Percentiles rank a stretch among this genome's conserved stretches.
These are phyloP conservation scores for Limnanthes douglasii DNA, from an alignment of 345 rosid genomes.

Conservation along the genomic window DNA sequence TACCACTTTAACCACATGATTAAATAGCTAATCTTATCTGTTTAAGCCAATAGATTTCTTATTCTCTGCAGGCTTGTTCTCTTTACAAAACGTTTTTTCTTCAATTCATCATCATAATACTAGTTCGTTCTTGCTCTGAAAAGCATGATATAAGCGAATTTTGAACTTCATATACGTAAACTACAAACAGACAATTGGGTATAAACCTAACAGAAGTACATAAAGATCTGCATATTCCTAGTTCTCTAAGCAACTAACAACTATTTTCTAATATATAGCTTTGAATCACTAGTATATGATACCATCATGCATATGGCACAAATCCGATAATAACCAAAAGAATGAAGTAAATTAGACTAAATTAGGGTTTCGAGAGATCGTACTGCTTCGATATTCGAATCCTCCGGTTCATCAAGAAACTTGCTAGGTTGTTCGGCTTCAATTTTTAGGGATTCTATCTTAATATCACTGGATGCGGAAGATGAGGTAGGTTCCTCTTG, in stretches of 20 bases:
- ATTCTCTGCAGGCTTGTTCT: no score
- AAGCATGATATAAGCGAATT: no score
- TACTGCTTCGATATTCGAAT: slow-evolving; percentile 72
- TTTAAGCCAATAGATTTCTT: background rate
- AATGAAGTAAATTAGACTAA: background rate
- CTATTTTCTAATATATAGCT: slow-evolving; percentile 4
- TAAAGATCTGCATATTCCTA: background rate
- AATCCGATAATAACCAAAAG: background rate
- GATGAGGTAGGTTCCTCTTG: slow-evolving; percentile 22
- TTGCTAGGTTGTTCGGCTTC: slow-evolving; percentile 33
- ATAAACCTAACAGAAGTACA: background rate
- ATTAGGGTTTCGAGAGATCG: background rate
- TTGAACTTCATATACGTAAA: no score
- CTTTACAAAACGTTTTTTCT: no score
- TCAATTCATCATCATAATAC: background rate
- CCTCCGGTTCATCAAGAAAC: slow-evolving; percentile 77
- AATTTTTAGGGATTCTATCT: slow-evolving; percentile 29
- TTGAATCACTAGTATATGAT: background rate
- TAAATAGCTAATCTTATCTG: background rate
- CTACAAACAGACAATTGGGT: background rate
- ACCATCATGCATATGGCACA: background rate
- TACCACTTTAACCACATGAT: background rate
- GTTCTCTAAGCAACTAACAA: background rate
- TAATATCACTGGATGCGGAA: slow-evolving; percentile 20
- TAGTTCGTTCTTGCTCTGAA: background rate